Evolutionary conservation across 345 rosid species (phyloP), one percentile per base, ranked within the genome.

Genomic region (Bruguiera sexangula): DNA sequence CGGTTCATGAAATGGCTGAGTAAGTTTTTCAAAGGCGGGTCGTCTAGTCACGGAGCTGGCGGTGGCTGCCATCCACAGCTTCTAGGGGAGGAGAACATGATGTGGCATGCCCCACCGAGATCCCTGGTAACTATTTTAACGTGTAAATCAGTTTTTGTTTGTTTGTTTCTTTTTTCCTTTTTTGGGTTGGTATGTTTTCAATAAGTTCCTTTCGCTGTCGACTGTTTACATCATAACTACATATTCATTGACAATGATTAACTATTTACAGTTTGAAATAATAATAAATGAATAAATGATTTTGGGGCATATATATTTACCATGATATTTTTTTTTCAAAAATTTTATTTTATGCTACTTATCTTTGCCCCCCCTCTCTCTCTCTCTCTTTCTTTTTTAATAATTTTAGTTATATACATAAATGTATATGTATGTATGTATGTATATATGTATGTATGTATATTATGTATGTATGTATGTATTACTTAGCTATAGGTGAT

Each of bases 1-100:
- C 81, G 92, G 73, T 81, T 95, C 63, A 82, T 90, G 92, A 92
- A 88, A 84, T 95, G 99, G 99, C 82, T 95, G 61, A 74, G 96
- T 66, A 95, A 87, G 79, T 82, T 95, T 63, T 95, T 95, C 60
- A 95, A 87, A 75, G 76, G 78, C 61, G 83, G 89, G 43, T 71
- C 86, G 37, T 71, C 86, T 32, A 80, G 66, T 76, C 80, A 89
- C 31, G 79, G 85, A 11, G 75, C 83, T 24, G 75, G 76, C 31
- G 37, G 68, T 37, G 15, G 72, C 68, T 82, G 72, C 65, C 84
- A 66, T 48, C 96, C 92, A 8, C 96, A 83, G 76, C 82, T 82
- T 79, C 73, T 86, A 6, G 99, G 93, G 32, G 99, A 89, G 24
- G 97, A 89, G 74, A 88, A 87, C 82, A 85, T 83, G 89, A 82